Evolutionary conservation across 306 rosid species (phyloP).

Genomic region (Nissolia schottii): DNA sequence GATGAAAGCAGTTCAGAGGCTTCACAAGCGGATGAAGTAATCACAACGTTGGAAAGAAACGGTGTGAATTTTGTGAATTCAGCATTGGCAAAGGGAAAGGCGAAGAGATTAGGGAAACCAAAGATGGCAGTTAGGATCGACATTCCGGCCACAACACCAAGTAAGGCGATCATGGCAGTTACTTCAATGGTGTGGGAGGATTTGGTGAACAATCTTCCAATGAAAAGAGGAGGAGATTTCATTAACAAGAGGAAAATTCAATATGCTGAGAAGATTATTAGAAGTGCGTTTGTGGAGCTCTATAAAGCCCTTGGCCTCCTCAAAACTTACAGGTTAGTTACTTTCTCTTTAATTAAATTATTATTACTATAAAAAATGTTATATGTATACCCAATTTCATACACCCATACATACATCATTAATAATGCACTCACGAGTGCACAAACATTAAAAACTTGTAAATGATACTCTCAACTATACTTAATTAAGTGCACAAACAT

Average conservation of each 20-base stretch:
- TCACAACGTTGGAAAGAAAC: slow-evolving; percentile 50
- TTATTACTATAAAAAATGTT: too few species aligned
- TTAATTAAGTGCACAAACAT: too few species aligned
- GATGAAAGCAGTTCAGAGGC: slow-evolving; percentile 39
- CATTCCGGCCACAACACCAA: slow-evolving; percentile 60
- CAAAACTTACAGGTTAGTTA: slow-evolving; percentile 81
- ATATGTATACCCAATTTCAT: too few species aligned
- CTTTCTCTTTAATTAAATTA: background rate
- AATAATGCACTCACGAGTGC: too few species aligned
- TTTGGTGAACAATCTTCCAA: slow-evolving; percentile 56
- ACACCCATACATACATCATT: too few species aligned
- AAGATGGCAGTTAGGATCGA: slow-evolving; percentile 61
- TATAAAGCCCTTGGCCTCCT: slow-evolving; percentile 74
- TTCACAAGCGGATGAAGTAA: slow-evolving; percentile 59
- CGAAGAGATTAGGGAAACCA: slow-evolving; percentile 69
- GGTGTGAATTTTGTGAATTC: slow-evolving; percentile 47
- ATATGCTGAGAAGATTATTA: slow-evolving; percentile 69
- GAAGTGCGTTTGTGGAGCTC: slow-evolving; percentile 84
- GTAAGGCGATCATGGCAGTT: slow-evolving; percentile 39
- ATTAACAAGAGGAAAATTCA: slow-evolving; percentile 69
- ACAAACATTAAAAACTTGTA: too few species aligned
- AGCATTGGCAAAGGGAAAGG: slow-evolving; percentile 39
- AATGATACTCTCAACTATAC: too few species aligned
- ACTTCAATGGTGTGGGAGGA: slow-evolving; percentile 80
- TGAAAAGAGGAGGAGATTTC: slow-evolving; percentile 55